Base-by-base conservation (phyloP, 2,329 filamentous ascomycete species). In the Amphichorda felina region DNA sequence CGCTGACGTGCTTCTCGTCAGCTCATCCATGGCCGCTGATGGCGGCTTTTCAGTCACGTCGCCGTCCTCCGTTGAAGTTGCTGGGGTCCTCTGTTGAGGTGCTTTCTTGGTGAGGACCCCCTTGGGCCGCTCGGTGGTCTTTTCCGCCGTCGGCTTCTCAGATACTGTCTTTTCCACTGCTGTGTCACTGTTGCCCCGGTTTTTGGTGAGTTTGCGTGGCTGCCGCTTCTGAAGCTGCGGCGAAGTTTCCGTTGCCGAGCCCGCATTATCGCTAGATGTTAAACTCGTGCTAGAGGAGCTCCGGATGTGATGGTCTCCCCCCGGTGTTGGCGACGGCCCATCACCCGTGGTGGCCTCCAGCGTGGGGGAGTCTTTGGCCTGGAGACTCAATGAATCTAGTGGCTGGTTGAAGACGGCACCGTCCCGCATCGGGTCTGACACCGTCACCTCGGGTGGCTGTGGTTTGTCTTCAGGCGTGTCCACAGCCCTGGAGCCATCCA, bases 201-300 rank as follows among this genome's bases (percentile, higher is more conserved):
- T 51, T 47, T 67, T 68, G 15, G 53, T 58, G 24, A 66, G 48
- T 43, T 65, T 65, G 35, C 55, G 57, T 25, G 54, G 57, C 32
- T 53, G 51, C n/a, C 57, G 50, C 40, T 56, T 63, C 14, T 51
- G 50, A 19, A 43, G 42, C 7, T 46, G 42, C 16, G 44, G 40
- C 10, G 21, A 24, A 24, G 21, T 39, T 40, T 14, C 41, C 38
- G 32, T 43, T 8, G 48, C 41, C 2, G 51, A 52, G 3, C 40
- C 46, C 13, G 42, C 42, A 18, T 50, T 54, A 33, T 59, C 56
- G 38, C 54, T 55, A 5, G 50, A 45, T 8, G 46, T 36, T 13
- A 37, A 30, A 15, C 42, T 41, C 17, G 40, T 42, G 32, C 22
- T 33, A 7, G 35, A 37, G 10, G 24, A 11, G 24, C 17, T 33